phyloP scores from a whole-genome alignment of 1,284 basidiomycete genomes.

The Ceratobasidium sp. region DNA sequence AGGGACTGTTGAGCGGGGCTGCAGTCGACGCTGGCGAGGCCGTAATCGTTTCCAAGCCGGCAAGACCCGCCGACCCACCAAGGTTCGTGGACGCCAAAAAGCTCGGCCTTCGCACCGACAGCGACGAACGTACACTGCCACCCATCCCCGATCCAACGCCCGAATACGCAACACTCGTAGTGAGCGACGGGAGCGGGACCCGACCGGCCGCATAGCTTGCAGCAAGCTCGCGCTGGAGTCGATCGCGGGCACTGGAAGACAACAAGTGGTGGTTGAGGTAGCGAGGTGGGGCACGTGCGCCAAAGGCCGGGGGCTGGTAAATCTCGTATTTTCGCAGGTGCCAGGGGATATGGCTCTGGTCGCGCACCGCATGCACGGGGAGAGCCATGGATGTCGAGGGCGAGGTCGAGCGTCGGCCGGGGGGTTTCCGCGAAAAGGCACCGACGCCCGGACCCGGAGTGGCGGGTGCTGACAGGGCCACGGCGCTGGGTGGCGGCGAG shows the following conservation, averaged over 20 bases:
- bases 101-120: slow-evolving; percentile 19
- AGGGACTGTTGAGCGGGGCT: slow-evolving; percentile 29
- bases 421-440: slow-evolving; percentile 18
- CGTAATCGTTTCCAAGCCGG: slow-evolving; percentile 34
- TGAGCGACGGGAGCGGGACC: slow-evolving; percentile 6
- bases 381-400: not conserved
- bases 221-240: slow-evolving; percentile 14
- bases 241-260: slow-evolving; percentile 19
- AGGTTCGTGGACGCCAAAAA: slow-evolving; percentile 3
- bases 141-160: slow-evolving; percentile 22
- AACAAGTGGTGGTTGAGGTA: slow-evolving; percentile 31
- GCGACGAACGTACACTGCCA: slow-evolving; percentile 24
- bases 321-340: slow-evolving; percentile 35
- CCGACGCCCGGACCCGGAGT: slow-evolving; percentile 20
- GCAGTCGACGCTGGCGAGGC: slow-evolving; percentile 33
- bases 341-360: slow-evolving; percentile 33
- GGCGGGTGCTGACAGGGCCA: no score
- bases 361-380: slow-evolving; percentile 14
- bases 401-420: slow-evolving; percentile 2
- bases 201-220: not conserved
- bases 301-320: slow-evolving; percentile 35
- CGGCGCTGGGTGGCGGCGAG: slow-evolving; percentile 21
- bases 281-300: slow-evolving; percentile 28
- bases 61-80: slow-evolving; percentile 32
- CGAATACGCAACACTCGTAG: slow-evolving; percentile 13